Conservation (phyloP, 352 stramenopile genomes). For the Pythium insidiosum region DNA sequence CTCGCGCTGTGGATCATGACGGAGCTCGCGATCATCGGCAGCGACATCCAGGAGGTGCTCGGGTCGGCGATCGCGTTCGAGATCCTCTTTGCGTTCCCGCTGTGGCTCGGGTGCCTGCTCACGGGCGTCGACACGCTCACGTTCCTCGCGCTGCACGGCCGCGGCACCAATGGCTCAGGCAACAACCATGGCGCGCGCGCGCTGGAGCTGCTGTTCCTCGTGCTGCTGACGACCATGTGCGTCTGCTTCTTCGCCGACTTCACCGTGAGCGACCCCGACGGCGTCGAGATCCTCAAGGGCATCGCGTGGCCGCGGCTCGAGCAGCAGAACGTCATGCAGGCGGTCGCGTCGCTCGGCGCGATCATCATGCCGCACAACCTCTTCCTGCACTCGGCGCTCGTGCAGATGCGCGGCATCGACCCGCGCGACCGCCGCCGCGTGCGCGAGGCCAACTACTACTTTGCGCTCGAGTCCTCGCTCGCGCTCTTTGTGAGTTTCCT, state of each 20-base stretch:
- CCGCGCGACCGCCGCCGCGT: conserved; percentile 16
- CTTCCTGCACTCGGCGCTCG: conserved; percentile 91
- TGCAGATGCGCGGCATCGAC: conserved; percentile 45
- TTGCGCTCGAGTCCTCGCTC: conserved; percentile 73
- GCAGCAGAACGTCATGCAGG: conserved; percentile 48
- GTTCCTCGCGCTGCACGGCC: conserved; percentile 82
- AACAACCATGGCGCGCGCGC: conserved; percentile 1
- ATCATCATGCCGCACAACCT: conserved; percentile 97
- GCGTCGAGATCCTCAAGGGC: conserved; percentile 58
- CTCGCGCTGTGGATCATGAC: conserved; percentile 80
- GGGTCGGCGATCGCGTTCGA: conserved; percentile 78
- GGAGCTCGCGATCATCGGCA: conserved; percentile 84
- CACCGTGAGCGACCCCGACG: conserved; percentile 48
- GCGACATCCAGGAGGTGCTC: conserved; percentile 77
- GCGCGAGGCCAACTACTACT: conserved; percentile 76
- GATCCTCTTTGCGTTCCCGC: conserved; percentile 55
- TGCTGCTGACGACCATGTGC: conserved; percentile 85
- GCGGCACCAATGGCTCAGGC: conserved; percentile 6
- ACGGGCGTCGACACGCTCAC: conserved; percentile 80
- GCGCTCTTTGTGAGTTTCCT: conserved; percentile 86
- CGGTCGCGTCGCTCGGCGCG: conserved; percentile 74
- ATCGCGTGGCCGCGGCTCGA: conserved; percentile 56
- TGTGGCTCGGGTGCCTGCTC: conserved; percentile 71
- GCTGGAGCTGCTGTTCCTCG: conserved; percentile 78
- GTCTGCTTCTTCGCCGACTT: conserved; percentile 87